Percentiles rank a stretch among this genome's conserved stretches.
Conservation (phyloP, 495 filamentous ascomycete species). For the Amniculicola lignicola region DNA sequence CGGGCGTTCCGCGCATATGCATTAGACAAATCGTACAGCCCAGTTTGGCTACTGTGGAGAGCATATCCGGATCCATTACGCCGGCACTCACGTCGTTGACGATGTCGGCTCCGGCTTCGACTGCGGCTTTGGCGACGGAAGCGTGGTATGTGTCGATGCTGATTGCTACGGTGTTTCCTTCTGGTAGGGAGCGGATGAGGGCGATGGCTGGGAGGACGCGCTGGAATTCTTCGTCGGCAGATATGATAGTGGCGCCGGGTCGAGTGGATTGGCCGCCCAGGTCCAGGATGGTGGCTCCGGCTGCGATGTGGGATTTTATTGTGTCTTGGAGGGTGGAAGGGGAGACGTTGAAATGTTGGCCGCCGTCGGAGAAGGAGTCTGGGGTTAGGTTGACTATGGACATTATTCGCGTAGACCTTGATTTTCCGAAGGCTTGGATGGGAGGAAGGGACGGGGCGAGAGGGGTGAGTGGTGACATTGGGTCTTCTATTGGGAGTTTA, state of each 20-base stretch:
- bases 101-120: slow-evolving; percentile 82
- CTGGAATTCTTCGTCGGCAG: slow-evolving; percentile 66
- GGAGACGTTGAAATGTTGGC: slow-evolving; percentile 50
- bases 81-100: slow-evolving; percentile 94
- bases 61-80: slow-evolving; percentile 73
- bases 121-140: slow-evolving; percentile 73
- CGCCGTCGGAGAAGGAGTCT: slow-evolving; percentile 96
- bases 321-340: slow-evolving; percentile 47
- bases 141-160: slow-evolving; percentile 93
- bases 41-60: slow-evolving; percentile 71
- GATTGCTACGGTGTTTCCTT: slow-evolving; percentile 62
- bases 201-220: slow-evolving; percentile 76
- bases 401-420: slow-evolving; percentile 77
- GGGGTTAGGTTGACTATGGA: slow-evolving; percentile 93
- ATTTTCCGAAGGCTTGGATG: slow-evolving; percentile 60
- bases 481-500: slow-evolving; percentile 53
- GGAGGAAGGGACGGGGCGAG: slow-evolving; percentile 57
- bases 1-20: slow-evolving; percentile 91
- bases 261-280: slow-evolving; percentile 91
- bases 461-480: slow-evolving; percentile 67
- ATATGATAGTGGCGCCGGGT: slow-evolving; percentile 64
- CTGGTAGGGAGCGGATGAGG: slow-evolving; percentile 65
- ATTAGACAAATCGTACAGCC: slow-evolving; percentile 84
- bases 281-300: slow-evolving; percentile 81
- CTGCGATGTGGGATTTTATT: slow-evolving; percentile 53